phyloP scores from a whole-genome alignment of 1,284 basidiomycete genomes.

The Flammula alnicola region DNA sequence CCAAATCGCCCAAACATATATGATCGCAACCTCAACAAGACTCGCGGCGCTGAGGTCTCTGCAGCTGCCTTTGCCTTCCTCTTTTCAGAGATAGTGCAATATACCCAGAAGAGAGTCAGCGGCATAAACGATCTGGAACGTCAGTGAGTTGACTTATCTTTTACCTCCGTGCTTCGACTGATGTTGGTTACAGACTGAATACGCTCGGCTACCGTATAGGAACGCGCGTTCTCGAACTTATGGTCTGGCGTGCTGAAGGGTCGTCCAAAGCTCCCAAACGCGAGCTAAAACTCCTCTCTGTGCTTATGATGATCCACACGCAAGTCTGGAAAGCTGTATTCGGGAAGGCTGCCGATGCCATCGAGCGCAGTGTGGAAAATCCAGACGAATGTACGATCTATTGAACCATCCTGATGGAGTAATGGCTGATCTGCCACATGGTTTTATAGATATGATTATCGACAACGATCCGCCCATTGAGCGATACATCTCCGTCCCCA shows the following conservation, averaged over 20 bases:
- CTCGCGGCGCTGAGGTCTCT: slow-evolving; percentile 80
- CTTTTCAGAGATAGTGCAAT: slow-evolving; percentile 91
- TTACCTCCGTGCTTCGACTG: slow-evolving; percentile 1
- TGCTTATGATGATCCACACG: slow-evolving; percentile 90
- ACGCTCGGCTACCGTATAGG: slow-evolving; percentile 91
- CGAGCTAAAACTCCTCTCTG: slow-evolving; percentile 86
- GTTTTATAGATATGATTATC: slow-evolving; percentile 91
- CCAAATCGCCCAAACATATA: slow-evolving; percentile 72
- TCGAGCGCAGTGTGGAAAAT: slow-evolving; percentile 95
- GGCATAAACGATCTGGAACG: slow-evolving; percentile 96
- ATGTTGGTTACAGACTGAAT: slow-evolving; percentile 65
- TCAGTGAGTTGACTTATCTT: slow-evolving; percentile 44
- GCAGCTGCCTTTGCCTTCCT: slow-evolving; percentile 85
- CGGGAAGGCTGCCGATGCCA: slow-evolving; percentile 90
- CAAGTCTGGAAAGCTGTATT: slow-evolving; percentile 95
- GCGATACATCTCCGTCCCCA: slow-evolving; percentile 90
- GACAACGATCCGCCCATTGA: slow-evolving; percentile 95
- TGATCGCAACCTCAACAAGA: slow-evolving; percentile 85
- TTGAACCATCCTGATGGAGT: slow-evolving; percentile 3
- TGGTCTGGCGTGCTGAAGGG: slow-evolving; percentile 73
- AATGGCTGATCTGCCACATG: slow-evolving; percentile 11
- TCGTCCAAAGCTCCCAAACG: slow-evolving; percentile 82
- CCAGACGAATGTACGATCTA: slow-evolving; percentile 83
- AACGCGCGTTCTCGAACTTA: slow-evolving; percentile 78
- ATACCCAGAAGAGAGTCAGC: slow-evolving; percentile 92